These are phyloP conservation scores for Mortierella sp. DNA, from an alignment of 371 early-diverging fungal genomes.

Conservation along the genomic window DNA sequence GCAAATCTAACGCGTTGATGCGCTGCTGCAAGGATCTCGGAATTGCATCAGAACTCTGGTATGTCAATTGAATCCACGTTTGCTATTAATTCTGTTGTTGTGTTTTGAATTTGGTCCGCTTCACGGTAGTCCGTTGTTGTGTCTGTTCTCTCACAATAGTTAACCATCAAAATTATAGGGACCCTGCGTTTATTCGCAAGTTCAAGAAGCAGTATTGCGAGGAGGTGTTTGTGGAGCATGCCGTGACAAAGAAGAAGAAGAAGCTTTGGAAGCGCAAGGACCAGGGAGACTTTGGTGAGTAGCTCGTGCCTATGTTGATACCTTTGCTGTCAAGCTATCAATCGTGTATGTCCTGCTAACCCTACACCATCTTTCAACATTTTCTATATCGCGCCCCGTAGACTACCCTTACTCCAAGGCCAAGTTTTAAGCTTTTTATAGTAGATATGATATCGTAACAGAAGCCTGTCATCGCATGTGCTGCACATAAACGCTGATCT, in stretches of 20 bases:
- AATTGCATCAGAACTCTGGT: slow-evolving; percentile 94
- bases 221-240: slow-evolving; percentile 85
- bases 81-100: neutral
- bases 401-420: slow-evolving; percentile 40
- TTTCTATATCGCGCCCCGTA: neutral
- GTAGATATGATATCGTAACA: neutral
- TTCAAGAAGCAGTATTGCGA: slow-evolving; percentile 87
- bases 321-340: no score
- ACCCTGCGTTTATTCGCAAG: slow-evolving; percentile 89
- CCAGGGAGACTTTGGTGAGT: slow-evolving; percentile 45
- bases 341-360: neutral
- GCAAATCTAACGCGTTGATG: slow-evolving; percentile 95
- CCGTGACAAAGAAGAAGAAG: slow-evolving; percentile 78
- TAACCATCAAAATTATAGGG: slow-evolving; percentile 61
- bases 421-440: slow-evolving; percentile 18
- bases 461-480: neutral
- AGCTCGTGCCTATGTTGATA: neutral
- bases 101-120: neutral
- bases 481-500: neutral
- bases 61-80: neutral
- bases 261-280: slow-evolving; percentile 90
- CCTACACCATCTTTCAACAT: no score
- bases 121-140: slow-evolving; percentile 16
- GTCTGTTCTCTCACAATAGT: neutral
- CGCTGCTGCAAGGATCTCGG: slow-evolving; percentile 98